Conservation (phyloP, 2,329 filamentous ascomycete genomes). For the Neopestalotiopsis clavispora region DNA sequence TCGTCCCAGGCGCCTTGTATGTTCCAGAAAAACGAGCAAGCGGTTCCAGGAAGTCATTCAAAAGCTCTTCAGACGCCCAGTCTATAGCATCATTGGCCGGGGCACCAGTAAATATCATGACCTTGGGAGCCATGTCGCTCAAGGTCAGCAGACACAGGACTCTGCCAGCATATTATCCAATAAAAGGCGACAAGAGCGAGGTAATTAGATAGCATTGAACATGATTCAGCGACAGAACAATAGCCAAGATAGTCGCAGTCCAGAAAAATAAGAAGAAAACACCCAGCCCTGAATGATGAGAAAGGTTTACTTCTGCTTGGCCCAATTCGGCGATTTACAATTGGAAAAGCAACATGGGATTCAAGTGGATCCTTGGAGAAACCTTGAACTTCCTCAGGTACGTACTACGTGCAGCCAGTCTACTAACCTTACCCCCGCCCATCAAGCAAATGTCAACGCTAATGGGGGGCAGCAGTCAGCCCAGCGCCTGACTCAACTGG, state of each 20-base stretch:
- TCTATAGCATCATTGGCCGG: constrained; percentile 57
- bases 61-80: constrained; percentile 58
- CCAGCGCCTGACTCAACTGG: neutral
- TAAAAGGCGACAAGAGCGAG: neutral
- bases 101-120: constrained; percentile 56
- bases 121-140: constrained; percentile 33
- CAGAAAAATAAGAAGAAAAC: no score
- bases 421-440: neutral
- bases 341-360: neutral
- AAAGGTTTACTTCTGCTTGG: neutral
- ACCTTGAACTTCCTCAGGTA: neutral
- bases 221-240: neutral
- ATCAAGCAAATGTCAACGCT: neutral
- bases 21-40: constrained; percentile 44
- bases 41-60: constrained; percentile 48
- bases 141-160: neutral
- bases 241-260: no score
- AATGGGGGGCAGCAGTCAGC: neutral
- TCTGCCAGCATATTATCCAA: neutral
- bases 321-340: neutral
- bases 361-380: neutral
- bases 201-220: neutral
- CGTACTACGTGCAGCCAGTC: neutral
- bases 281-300: no score
- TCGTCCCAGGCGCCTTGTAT: constrained; percentile 19